phyloP scores from a whole-genome alignment of 192 early-diverging fungal genomes.

The Umbelopsis isabellina region DNA sequence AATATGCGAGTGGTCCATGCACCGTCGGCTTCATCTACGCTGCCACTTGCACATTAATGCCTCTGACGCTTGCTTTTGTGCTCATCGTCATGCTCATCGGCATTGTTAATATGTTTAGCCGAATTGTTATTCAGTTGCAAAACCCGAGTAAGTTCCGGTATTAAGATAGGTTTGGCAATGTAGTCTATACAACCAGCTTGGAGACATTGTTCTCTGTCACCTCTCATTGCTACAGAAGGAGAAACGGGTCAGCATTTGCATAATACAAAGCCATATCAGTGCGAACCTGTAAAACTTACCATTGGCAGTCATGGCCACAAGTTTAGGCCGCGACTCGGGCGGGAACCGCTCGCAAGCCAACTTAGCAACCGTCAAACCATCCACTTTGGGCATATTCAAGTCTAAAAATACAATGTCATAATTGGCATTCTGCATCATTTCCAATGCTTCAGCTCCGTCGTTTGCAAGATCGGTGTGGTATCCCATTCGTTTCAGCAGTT shows the following conservation, averaged over 20 bases:
- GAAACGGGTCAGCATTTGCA: background rate
- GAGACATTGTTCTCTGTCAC: slow-evolving; percentile 29
- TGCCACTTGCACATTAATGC: background rate
- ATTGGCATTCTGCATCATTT: slow-evolving; percentile 6
- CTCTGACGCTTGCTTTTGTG: background rate
- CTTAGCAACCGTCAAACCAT: slow-evolving; percentile 45
- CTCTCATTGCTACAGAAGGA: slow-evolving; percentile 22
- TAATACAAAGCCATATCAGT: background rate
- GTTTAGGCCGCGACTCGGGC: slow-evolving; percentile 4
- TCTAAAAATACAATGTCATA: slow-evolving; percentile 43
- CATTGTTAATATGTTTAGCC: background rate
- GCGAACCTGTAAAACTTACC: background rate
- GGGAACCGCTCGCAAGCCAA: slow-evolving; percentile 26
- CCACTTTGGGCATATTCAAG: slow-evolving; percentile 50
- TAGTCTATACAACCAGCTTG: slow-evolving; percentile 33
- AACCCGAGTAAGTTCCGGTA: slow-evolving; percentile 14
- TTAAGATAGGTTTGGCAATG: slow-evolving; percentile 31
- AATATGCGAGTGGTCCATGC: too few species aligned
- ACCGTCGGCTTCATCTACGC: background rate
- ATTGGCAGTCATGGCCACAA: slow-evolving; percentile 33
- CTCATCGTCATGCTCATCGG: background rate
- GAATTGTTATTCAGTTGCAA: background rate
- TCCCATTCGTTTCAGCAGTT: slow-evolving; percentile 48
- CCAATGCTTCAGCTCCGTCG: slow-evolving; percentile 33
- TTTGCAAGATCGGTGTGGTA: slow-evolving; percentile 24